phyloP scores from a whole-genome alignment of 2,329 filamentous ascomycete genomes.

The Pseudocercospora eumusae region DNA sequence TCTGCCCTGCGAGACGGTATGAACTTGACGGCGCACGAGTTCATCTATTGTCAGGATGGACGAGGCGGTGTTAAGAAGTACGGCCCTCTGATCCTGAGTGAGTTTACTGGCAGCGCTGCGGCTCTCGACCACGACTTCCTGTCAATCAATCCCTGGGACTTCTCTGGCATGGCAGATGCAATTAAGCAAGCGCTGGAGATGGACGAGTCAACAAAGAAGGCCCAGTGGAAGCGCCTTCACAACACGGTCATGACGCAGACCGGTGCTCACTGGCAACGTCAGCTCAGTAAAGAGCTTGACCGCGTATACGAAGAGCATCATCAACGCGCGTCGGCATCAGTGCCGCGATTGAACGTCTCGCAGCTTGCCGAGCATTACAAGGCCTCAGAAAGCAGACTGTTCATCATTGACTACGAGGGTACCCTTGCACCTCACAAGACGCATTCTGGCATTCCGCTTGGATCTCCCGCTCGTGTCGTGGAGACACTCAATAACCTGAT shows the following conservation, averaged over 20 bases:
- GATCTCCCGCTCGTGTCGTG: conserved; percentile 81
- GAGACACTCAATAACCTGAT: conserved; percentile 80
- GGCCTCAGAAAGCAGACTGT: conserved; percentile 67
- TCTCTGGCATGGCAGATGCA: conserved; percentile 73
- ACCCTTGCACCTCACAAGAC: conserved; percentile 87
- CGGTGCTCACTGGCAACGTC: conserved; percentile 81
- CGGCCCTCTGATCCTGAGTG: conserved; percentile 85
- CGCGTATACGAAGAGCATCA: conserved; percentile 82
- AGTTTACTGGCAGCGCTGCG: conserved; percentile 90
- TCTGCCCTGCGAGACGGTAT: conserved; percentile 94
- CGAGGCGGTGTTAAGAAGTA: conserved; percentile 75
- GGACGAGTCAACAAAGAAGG: conserved; percentile 69
- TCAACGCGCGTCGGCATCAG: conserved; percentile 77
- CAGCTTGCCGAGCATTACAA: conserved; percentile 67
- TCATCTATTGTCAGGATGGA: conserved; percentile 89
- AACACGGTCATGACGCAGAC: conserved; percentile 76
- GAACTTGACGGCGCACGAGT: conserved; percentile 95
- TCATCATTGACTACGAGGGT: conserved; percentile 92
- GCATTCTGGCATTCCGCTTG: conserved; percentile 78
- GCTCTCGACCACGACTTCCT: conserved; percentile 80
- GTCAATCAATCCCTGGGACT: conserved; percentile 93
- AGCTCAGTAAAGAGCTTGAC: conserved; percentile 69
- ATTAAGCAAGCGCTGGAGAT: conserved; percentile 84
- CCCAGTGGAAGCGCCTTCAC: conserved; percentile 73
- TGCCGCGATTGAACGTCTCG: conserved; percentile 76